Conservation (phyloP, 495 filamentous ascomycete species). For the Neurospora sp. region DNA sequence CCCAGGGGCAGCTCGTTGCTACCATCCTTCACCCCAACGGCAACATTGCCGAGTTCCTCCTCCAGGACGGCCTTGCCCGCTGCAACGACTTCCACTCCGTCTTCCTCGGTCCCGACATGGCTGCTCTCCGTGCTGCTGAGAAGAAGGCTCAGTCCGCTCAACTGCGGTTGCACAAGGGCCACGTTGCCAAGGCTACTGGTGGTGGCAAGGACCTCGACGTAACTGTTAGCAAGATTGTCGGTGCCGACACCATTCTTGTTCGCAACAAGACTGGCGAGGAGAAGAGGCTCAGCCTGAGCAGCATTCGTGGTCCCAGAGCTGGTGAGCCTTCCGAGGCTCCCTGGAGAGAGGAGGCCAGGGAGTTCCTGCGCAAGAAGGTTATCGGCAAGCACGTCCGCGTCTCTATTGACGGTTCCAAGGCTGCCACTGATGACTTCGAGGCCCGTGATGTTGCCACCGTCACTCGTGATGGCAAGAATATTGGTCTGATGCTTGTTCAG, state of each 20-base stretch:
- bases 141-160: slow-evolving; percentile 67
- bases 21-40: slow-evolving; percentile 77
- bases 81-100: slow-evolving; percentile 93
- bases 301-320: slow-evolving; percentile 75
- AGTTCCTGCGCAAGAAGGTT: slow-evolving; percentile 83
- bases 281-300: slow-evolving; percentile 85
- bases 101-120: slow-evolving; percentile 79
- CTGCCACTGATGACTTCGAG: slow-evolving; percentile 83
- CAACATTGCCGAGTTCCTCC: slow-evolving; percentile 79
- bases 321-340: slow-evolving; percentile 54
- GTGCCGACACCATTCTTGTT: slow-evolving; percentile 80
- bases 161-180: slow-evolving; percentile 66
- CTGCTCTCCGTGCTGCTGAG: slow-evolving; percentile 74
- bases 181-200: slow-evolving; percentile 48
- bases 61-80: slow-evolving; percentile 78
- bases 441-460: slow-evolving; percentile 91
- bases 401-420: slow-evolving; percentile 79
- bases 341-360: slow-evolving; percentile 87
- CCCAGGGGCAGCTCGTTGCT: slow-evolving; percentile 74
- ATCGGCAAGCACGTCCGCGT: slow-evolving; percentile 93
- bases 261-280: slow-evolving; percentile 74
- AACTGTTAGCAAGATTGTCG: slow-evolving; percentile 72
- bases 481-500: slow-evolving; percentile 75
- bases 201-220: slow-evolving; percentile 58
- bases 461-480: slow-evolving; percentile 71